Evolutionary conservation across 768 basidiomycete species (phyloP).

Genomic region (Artomyces pyxidatus): DNA sequence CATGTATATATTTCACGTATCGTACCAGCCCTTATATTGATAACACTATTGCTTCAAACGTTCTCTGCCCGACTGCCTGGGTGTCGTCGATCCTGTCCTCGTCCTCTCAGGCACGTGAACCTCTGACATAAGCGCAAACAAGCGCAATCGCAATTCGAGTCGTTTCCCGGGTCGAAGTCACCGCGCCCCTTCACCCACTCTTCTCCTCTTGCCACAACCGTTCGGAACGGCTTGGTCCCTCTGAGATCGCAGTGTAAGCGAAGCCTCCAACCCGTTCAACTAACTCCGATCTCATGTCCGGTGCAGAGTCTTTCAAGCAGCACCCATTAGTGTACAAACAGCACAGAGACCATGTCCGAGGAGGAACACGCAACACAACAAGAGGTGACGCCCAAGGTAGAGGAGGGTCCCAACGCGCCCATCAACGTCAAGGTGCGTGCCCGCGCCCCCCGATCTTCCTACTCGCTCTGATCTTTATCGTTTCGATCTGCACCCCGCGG

Average conservation of each 20-base stretch:
- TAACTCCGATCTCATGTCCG: too few species aligned
- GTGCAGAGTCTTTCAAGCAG: too few species aligned
- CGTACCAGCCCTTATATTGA: too few species aligned
- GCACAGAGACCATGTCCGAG: constrained; percentile 48
- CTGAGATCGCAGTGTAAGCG: too few species aligned
- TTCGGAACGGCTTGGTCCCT: too few species aligned
- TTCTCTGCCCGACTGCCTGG: neutral
- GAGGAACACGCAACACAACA: constrained; percentile 28
- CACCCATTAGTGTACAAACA: neutral
- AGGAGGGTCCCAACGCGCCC: constrained; percentile 46
- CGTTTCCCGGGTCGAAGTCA: too few species aligned
- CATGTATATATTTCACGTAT: neutral
- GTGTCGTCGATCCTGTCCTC: neutral
- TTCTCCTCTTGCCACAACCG: too few species aligned
- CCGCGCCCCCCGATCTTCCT: neutral
- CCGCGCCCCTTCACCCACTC: neutral
- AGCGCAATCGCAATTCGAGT: neutral
- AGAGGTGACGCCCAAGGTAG: constrained; percentile 39
- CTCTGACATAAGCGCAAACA: neutral
- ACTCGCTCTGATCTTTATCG: neutral
- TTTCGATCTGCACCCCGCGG: neutral
- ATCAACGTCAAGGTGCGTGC: constrained; percentile 72
- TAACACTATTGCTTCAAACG: neutral
- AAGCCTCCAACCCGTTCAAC: too few species aligned
- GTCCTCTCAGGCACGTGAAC: neutral